Evolutionary conservation across 352 stramenopile genomes (phyloP).

Genomic region (Pythium guiyangense): DNA sequence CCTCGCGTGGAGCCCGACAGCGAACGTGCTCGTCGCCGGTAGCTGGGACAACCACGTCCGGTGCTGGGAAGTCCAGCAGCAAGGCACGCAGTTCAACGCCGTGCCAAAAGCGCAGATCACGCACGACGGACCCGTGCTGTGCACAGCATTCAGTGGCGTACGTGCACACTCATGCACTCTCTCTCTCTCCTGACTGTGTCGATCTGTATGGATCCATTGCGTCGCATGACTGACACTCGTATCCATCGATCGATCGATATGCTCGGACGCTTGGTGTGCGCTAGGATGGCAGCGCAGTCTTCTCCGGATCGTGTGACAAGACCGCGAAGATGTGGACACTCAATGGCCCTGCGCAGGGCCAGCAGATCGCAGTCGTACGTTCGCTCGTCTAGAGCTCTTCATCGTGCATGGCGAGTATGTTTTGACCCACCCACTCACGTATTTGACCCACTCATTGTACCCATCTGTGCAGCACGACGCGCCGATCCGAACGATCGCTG

Average conservation of each 20-base stretch:
- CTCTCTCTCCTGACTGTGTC: neutral
- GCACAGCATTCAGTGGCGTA: constrained; percentile 87
- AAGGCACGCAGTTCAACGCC: constrained; percentile 65
- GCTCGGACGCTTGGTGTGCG: neutral
- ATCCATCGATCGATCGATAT: constrained; percentile 1
- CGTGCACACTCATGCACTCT: constrained; percentile 1
- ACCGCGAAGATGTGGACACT: constrained; percentile 95
- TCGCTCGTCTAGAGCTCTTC: neutral
- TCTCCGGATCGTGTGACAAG: constrained; percentile 92
- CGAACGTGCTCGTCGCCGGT: constrained; percentile 69
- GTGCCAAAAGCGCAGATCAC: constrained; percentile 81
- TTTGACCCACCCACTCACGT: neutral
- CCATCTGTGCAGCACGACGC: constrained; percentile 72
- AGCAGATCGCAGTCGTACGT: constrained; percentile 75
- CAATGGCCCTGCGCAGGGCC: constrained; percentile 60
- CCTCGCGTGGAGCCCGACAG: constrained; percentile 68
- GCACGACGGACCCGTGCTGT: constrained; percentile 90
- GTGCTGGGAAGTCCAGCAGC: constrained; percentile 81
- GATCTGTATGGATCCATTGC: neutral
- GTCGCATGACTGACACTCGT: neutral
- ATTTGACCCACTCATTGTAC: neutral
- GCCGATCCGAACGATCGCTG: constrained; percentile 87
- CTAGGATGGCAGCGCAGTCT: constrained; percentile 91
- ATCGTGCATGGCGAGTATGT: neutral
- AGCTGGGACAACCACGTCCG: constrained; percentile 84